These are phyloP conservation scores for Sugiyamaella smithiae DNA, from an alignment of 805 yeast species.

Conservation along the genomic window DNA sequence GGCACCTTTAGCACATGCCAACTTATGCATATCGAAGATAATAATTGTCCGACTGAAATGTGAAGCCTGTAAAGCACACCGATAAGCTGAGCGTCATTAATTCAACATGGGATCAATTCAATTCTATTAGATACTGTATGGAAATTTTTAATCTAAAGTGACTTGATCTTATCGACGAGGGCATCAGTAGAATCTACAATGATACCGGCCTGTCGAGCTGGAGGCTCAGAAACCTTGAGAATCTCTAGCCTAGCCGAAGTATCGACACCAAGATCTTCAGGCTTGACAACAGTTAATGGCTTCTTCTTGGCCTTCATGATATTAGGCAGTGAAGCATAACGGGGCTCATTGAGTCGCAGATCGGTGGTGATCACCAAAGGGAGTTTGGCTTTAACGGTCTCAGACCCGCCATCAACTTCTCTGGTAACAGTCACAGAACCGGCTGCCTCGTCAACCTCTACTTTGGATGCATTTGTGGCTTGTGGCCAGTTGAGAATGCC, in stretches of 20 bases:
- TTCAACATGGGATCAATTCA: too few relatives aligned
- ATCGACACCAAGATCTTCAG: constrained; percentile 70
- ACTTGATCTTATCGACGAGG: constrained; percentile 71
- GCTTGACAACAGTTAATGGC: constrained; percentile 67
- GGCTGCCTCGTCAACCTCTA: constrained; percentile 60
- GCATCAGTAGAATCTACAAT: constrained; percentile 82
- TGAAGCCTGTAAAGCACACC: too few relatives aligned
- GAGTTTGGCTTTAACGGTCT: constrained; percentile 68
- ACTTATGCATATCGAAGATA: too few relatives aligned
- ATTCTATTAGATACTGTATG: too few relatives aligned
- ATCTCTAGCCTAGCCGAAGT: constrained; percentile 61
- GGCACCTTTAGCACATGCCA: too few relatives aligned
- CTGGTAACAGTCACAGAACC: constrained; percentile 68
- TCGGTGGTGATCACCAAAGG: constrained; percentile 92
- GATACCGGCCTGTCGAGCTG: constrained; percentile 74
- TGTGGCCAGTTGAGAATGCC: constrained; percentile 95
- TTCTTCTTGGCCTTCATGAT: constrained; percentile 98
- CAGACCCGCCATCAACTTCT: constrained; percentile 95
- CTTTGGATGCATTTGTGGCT: constrained; percentile 91
- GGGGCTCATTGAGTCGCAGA: constrained; percentile 88
- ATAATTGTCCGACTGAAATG: too few relatives aligned
- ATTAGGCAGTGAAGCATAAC: constrained; percentile 93
- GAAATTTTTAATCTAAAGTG: too few relatives aligned
- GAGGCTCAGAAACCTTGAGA: constrained; percentile 79
- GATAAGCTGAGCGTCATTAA: too few relatives aligned